These are phyloP conservation scores for Gnomoniopsis sp. DNA, from an alignment of 2,329 filamentous ascomycete species.

Conservation along the genomic window DNA sequence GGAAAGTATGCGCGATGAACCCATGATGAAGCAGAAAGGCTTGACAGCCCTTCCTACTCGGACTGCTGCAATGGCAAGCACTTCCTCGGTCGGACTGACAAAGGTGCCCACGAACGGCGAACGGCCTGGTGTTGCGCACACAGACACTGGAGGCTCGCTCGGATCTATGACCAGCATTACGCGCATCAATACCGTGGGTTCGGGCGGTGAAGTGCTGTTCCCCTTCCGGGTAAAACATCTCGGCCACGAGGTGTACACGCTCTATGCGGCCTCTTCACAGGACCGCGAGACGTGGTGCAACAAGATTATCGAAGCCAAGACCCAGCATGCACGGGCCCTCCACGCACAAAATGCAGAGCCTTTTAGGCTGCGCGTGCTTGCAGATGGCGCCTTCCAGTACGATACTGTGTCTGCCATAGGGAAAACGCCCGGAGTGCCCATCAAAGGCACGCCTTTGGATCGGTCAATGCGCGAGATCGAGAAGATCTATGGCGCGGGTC, in stretches of 20 bases:
- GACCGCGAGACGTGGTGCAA: constrained; percentile 85
- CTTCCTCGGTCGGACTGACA: constrained; percentile 54
- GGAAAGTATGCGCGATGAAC: constrained; percentile 88
- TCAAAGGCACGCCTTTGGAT: constrained; percentile 88
- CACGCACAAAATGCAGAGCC: constrained; percentile 93
- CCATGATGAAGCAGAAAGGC: constrained; percentile 79
- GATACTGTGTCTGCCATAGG: constrained; percentile 59
- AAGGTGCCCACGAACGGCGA: constrained; percentile 51
- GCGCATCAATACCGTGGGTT: constrained; percentile 38
- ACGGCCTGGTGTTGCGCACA: constrained; percentile 63
- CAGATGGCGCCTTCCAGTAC: constrained; percentile 86
- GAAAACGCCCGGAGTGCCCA: constrained; percentile 65
- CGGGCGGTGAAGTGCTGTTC: constrained; percentile 80
- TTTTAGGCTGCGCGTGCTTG: constrained; percentile 86
- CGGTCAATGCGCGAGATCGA: constrained; percentile 88
- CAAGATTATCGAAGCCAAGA: constrained; percentile 94
- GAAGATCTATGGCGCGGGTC: constrained; percentile 65
- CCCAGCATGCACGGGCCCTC: constrained; percentile 82
- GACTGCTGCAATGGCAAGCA: constrained; percentile 56
- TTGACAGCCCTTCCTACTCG: constrained; percentile 60
- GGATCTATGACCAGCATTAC: constrained; percentile 42
- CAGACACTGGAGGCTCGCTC: constrained; percentile 64
- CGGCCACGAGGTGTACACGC: constrained; percentile 85
- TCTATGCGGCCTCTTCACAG: constrained; percentile 76
- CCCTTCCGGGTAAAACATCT: constrained; percentile 96